These are phyloP conservation scores for Cercospora canescens DNA, from an alignment of 2,329 filamentous ascomycete species.

Conservation along the genomic window DNA sequence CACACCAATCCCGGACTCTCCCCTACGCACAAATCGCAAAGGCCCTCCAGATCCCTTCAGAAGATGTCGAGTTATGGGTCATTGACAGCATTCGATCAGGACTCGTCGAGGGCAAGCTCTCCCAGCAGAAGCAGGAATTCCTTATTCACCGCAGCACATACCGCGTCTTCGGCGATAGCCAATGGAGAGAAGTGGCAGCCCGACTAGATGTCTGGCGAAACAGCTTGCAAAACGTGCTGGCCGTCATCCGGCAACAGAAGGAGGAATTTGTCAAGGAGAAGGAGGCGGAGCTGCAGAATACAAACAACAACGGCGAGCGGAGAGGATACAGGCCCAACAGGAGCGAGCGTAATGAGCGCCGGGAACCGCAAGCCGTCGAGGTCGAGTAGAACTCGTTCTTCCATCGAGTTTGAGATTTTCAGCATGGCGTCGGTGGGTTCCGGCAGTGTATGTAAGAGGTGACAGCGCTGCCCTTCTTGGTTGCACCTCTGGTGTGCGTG, in stretches of 20 bases:
- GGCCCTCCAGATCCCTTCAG: slow-evolving; percentile 76
- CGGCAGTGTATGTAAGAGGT: not conserved
- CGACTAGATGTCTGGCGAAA: slow-evolving; percentile 88
- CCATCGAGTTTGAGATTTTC: slow-evolving; percentile 2
- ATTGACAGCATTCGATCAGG: slow-evolving; percentile 97
- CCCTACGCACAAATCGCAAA: slow-evolving; percentile 83
- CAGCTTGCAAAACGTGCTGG: slow-evolving; percentile 75
- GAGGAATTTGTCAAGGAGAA: slow-evolving; percentile 73
- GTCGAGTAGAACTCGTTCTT: slow-evolving; percentile 25
- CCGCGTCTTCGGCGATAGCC: slow-evolving; percentile 95
- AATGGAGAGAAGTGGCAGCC: slow-evolving; percentile 93
- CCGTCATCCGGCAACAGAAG: slow-evolving; percentile 78
- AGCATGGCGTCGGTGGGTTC: slow-evolving; percentile 18
- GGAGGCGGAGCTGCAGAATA: slow-evolving; percentile 53
- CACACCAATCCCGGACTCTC: slow-evolving; percentile 75
- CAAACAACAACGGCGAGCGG: slow-evolving; percentile 15
- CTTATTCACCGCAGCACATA: slow-evolving; percentile 95
- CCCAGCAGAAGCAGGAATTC: slow-evolving; percentile 89
- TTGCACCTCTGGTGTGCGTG: not conserved
- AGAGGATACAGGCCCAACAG: slow-evolving; percentile 30
- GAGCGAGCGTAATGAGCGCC: slow-evolving; percentile 27
- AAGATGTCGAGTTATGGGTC: slow-evolving; percentile 96
- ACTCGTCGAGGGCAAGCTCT: slow-evolving; percentile 93
- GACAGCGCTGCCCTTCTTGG: not conserved
- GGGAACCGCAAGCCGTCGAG: slow-evolving; percentile 27